Conservation (phyloP, 768 basidiomycete species). For the Phylloporus sp. region DNA sequence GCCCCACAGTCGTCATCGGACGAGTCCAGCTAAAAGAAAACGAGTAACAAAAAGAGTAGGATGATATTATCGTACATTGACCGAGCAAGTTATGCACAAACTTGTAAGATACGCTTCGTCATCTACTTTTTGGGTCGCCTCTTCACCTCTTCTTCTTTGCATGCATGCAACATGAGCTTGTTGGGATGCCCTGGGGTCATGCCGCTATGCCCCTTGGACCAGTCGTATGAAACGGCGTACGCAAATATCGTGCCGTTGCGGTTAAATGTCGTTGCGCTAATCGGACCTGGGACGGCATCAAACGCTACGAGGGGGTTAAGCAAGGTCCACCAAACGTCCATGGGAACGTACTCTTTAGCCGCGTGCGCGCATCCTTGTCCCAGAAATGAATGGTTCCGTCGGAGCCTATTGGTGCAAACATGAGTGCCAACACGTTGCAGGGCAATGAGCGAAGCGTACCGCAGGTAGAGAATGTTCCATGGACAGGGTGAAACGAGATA, state of each 20-base stretch:
- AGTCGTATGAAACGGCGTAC: constrained; percentile 90
- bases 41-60: not conserved
- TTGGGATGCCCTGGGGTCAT: constrained; percentile 68
- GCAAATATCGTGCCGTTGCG: constrained; percentile 86
- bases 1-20: not conserved
- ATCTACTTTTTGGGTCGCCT: constrained; percentile 44
- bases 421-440: constrained; percentile 19
- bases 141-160: constrained; percentile 85
- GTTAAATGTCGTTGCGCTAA: constrained; percentile 81
- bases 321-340: not conserved
- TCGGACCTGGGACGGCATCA: constrained; percentile 70
- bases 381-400: constrained; percentile 91
- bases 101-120: not conserved
- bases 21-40: not conserved
- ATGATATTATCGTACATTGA: constrained; percentile 18
- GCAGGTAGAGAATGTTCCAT: constrained; percentile 83
- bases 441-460: constrained; percentile 39
- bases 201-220: constrained; percentile 89
- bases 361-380: constrained; percentile 91
- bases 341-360: constrained; percentile 69
- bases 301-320: constrained; percentile 47
- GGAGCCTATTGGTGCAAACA: constrained; percentile 44
- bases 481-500: constrained; percentile 80
- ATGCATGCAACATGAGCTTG: constrained; percentile 80
- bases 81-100: constrained; percentile 2